Evolutionary conservation across 495 filamentous ascomycete genomes (phyloP).

Genomic region (Acidomyces sp.): DNA sequence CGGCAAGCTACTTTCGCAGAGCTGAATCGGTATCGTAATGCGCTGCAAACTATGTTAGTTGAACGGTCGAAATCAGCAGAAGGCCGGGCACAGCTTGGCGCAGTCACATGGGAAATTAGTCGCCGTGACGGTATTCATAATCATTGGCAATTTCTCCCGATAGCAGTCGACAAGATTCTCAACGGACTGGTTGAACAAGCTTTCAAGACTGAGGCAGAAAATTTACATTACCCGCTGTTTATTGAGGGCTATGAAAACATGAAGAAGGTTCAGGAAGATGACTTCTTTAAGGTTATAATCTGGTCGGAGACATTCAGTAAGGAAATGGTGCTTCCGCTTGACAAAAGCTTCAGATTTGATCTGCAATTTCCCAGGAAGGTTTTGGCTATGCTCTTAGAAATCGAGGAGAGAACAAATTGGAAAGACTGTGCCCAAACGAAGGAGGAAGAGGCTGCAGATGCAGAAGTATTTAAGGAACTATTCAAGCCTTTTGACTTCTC

Average conservation of each 20-base stretch:
- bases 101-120: constrained; percentile 85
- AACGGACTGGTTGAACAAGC: constrained; percentile 65
- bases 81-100: constrained; percentile 39
- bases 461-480: constrained; percentile 65
- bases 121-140: constrained; percentile 64
- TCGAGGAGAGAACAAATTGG: constrained; percentile 68
- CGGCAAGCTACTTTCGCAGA: constrained; percentile 50
- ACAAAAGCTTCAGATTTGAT: constrained; percentile 43
- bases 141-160: constrained; percentile 90
- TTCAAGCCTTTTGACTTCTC: constrained; percentile 81
- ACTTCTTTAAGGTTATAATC: constrained; percentile 79
- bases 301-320: constrained; percentile 41
- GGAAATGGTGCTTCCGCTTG: constrained; percentile 39
- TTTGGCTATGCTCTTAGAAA: constrained; percentile 69
- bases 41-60: constrained; percentile 57
- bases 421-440: constrained; percentile 63
- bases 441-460: constrained; percentile 66
- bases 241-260: constrained; percentile 22
- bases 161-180: constrained; percentile 48
- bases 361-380: constrained; percentile 62
- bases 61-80: constrained; percentile 28
- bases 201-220: constrained; percentile 74
- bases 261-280: constrained; percentile 38
- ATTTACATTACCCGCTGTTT: constrained; percentile 49
- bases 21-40: constrained; percentile 62